These are phyloP conservation scores for Mycena haematopus DNA, from an alignment of 768 basidiomycete genomes.

Conservation along the genomic window DNA sequence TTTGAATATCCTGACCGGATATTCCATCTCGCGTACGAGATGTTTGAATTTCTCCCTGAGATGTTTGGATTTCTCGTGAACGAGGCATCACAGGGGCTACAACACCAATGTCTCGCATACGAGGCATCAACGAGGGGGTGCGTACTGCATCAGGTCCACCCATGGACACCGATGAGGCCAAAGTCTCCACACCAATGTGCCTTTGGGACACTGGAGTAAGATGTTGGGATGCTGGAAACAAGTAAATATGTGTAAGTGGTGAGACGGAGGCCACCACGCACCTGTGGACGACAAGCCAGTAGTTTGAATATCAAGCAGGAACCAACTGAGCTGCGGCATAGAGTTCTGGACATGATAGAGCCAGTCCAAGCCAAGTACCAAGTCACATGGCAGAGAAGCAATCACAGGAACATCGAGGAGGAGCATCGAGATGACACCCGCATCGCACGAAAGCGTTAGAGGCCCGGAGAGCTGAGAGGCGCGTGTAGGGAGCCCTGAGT, in stretches of 20 bases:
- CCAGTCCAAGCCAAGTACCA: background rate
- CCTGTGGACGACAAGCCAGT: background rate
- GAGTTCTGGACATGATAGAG: background rate
- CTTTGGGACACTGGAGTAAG: conserved; percentile 1
- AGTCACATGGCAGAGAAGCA: background rate
- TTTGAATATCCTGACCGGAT: background rate
- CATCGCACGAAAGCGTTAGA: background rate
- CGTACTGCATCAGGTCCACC: background rate
- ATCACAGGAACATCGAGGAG: background rate
- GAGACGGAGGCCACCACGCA: no score
- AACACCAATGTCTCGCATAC: background rate
- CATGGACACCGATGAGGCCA: background rate
- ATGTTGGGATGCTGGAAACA: background rate
- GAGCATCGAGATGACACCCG: background rate
- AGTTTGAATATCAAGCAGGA: background rate
- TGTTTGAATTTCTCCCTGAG: no score
- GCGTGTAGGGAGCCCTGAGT: background rate
- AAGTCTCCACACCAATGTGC: background rate
- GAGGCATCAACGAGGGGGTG: background rate
- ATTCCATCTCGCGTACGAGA: background rate
- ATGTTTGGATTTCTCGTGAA: no score
- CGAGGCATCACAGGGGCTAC: background rate
- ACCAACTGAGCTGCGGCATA: background rate
- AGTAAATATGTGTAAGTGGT: background rate
- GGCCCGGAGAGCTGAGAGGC: background rate